phyloP scores from a whole-genome alignment of 2,329 filamentous ascomycete species.

The Fusarium compactum region DNA sequence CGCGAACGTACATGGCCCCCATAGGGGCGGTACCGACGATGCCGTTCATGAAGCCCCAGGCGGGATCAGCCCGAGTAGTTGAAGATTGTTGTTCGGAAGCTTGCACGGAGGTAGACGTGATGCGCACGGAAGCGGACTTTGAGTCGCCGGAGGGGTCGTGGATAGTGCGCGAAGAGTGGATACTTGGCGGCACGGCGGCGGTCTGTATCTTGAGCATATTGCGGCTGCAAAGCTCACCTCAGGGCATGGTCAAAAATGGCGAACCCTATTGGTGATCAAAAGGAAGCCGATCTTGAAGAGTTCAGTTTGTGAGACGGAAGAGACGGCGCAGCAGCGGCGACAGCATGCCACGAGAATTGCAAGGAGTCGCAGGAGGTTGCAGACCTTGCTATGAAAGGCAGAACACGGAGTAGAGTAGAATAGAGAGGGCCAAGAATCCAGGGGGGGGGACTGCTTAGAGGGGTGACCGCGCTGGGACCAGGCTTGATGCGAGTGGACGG shows the following conservation, averaged over 20 bases:
- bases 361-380: constrained; percentile 37
- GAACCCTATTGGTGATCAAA: constrained; percentile 48
- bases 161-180: constrained; percentile 49
- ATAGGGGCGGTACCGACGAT: constrained; percentile 69
- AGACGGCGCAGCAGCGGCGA: constrained; percentile 32
- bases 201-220: constrained; percentile 50
- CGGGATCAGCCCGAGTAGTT: constrained; percentile 45
- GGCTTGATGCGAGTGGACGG: constrained; percentile 39
- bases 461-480: constrained; percentile 38
- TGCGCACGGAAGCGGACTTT: constrained; percentile 47
- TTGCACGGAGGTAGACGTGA: constrained; percentile 44
- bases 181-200: constrained; percentile 50
- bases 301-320: constrained; percentile 29
- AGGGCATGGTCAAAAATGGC: constrained; percentile 52
- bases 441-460: constrained; percentile 36
- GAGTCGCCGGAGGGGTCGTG: constrained; percentile 49
- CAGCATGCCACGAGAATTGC: constrained; percentile 38
- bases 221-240: constrained; percentile 50
- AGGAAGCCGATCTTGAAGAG: constrained; percentile 33
- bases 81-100: constrained; percentile 43
- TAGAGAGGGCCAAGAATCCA: constrained; percentile 33
- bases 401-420: constrained; percentile 22
- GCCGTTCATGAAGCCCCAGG: constrained; percentile 67
- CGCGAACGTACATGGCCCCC: constrained; percentile 89
- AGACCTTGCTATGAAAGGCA: constrained; percentile 34